Percentiles rank a stretch among this genome's conserved stretches.
Conservation (phyloP, 2,329 filamentous ascomycete genomes). For the Alternaria conjuncta region DNA sequence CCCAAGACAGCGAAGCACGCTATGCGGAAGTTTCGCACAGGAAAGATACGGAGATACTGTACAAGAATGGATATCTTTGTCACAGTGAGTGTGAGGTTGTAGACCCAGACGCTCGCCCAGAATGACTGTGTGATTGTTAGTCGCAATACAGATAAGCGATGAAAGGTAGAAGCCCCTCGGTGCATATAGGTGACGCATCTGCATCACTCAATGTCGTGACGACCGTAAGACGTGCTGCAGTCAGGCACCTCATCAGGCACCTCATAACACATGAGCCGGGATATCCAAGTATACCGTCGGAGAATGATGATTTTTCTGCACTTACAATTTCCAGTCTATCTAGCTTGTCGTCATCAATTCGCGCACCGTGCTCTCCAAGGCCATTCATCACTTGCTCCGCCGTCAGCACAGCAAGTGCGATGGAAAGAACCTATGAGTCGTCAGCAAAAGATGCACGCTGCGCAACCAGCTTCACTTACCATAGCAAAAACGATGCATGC, state of each 20-base stretch:
- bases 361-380: constrained; percentile 31
- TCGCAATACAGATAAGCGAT: not conserved
- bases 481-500: constrained; percentile 39
- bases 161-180: not conserved
- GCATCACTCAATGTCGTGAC: not conserved
- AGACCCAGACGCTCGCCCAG: constrained; percentile 44
- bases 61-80: constrained; percentile 44
- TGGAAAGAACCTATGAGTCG: constrained; percentile 26
- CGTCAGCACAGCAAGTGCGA: constrained; percentile 36
- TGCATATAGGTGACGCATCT: not conserved
- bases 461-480: constrained; percentile 23
- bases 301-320: not conserved
- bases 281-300: not conserved
- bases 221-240: not conserved
- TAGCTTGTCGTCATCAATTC: constrained; percentile 16
- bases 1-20: constrained; percentile 37
- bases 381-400: constrained; percentile 41
- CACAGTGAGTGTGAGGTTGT: constrained; percentile 38
- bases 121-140: constrained; percentile 37
- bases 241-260: not conserved
- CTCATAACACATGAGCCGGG: not conserved
- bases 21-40: constrained; percentile 33
- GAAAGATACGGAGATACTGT: constrained; percentile 43
- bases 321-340: constrained; percentile 21
- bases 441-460: constrained; percentile 7